phyloP scores from a whole-genome alignment of 2,329 filamentous ascomycete genomes.

The Xylaria multiplex region DNA sequence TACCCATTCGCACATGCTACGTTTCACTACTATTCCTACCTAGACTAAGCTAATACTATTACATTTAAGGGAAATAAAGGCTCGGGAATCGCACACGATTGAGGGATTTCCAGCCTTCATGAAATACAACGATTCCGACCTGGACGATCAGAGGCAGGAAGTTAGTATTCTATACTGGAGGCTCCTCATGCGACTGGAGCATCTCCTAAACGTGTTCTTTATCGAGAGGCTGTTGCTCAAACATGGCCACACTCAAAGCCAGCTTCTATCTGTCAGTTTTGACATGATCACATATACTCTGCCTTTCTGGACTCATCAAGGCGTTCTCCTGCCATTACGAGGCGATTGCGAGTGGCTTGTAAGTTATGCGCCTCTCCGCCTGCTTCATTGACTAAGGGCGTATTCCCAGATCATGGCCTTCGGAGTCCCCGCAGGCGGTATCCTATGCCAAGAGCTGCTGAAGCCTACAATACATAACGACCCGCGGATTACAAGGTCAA shows the following conservation, averaged over 20 bases:
- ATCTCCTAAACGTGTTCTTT: slow-evolving; percentile 68
- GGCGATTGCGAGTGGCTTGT: slow-evolving; percentile 63
- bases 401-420: slow-evolving; percentile 57
- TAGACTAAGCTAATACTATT: slow-evolving; percentile 11
- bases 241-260: slow-evolving; percentile 51
- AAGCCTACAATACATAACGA: slow-evolving; percentile 53
- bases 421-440: slow-evolving; percentile 60
- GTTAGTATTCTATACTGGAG: slow-evolving; percentile 54
- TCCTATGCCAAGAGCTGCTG: slow-evolving; percentile 62
- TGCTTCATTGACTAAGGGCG: background rate
- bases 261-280: slow-evolving; percentile 57
- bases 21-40: background rate
- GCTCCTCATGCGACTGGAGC: slow-evolving; percentile 59
- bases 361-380: slow-evolving; percentile 34
- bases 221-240: slow-evolving; percentile 66
- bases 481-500: slow-evolving; percentile 56
- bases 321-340: slow-evolving; percentile 55
- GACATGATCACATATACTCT: slow-evolving; percentile 55
- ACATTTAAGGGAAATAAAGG: slow-evolving; percentile 50
- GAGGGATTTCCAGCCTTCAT: slow-evolving; percentile 53
- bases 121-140: slow-evolving; percentile 52
- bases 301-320: slow-evolving; percentile 61
- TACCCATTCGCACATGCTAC: no score
- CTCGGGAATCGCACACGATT: slow-evolving; percentile 48
- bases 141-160: slow-evolving; percentile 49